These are phyloP conservation scores for Stipa capillata DNA, from an alignment of 176 grass and related monocot species.

Conservation along the genomic window DNA sequence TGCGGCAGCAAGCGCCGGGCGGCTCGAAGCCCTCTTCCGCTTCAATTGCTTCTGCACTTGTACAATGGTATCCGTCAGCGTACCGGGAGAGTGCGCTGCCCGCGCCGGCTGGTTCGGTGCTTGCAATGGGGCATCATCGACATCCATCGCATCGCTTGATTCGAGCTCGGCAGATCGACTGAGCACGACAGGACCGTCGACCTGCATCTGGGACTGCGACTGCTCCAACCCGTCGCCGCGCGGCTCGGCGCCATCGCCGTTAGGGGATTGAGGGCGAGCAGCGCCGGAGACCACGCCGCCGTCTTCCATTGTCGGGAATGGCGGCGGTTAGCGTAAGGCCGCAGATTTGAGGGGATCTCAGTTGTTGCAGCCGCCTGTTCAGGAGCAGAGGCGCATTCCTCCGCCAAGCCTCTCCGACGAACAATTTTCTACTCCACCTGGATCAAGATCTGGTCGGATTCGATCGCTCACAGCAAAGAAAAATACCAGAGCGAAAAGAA, in stretches of 20 bases:
- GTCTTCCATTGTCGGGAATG: conserved; percentile 14
- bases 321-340: neutral
- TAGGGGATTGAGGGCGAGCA: neutral
- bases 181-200: conserved; percentile 7
- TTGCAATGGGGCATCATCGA: conserved; percentile 17
- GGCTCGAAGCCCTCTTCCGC: conserved; percentile 54
- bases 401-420: neutral
- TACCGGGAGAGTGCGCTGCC: neutral
- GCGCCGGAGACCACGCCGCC: neutral
- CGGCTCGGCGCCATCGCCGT: neutral
- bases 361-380: neutral
- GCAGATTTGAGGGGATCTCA: neutral
- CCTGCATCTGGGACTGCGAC: conserved; percentile 30
- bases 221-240: neutral
- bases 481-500: neutral
- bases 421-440: neutral
- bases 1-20: conserved; percentile 22
- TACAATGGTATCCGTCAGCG: neutral
- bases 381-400: neutral
- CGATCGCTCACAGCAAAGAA: neutral
- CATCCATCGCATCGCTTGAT: conserved; percentile 23
- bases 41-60: conserved; percentile 82
- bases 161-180: conserved; percentile 16
- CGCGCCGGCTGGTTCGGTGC: neutral
- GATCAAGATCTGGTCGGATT: neutral